Conservation (phyloP, 495 filamentous ascomycete genomes). For the Neurospora sp. region DNA sequence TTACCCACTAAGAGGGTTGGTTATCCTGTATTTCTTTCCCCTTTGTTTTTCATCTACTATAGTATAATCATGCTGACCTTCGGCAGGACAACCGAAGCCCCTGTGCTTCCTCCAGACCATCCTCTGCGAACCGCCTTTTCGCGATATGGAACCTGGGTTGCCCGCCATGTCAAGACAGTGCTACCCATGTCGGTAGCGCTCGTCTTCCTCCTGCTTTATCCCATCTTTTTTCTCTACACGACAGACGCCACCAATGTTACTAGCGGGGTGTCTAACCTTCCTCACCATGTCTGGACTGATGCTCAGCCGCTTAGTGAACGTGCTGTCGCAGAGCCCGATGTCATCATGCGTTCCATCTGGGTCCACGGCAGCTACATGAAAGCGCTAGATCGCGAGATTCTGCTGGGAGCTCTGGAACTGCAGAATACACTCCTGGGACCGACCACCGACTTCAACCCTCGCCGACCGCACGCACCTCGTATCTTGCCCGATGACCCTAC, state of each 20-base stretch:
- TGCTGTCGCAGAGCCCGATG: slow-evolving; percentile 32
- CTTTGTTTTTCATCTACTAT: background rate
- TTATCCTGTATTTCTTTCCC: slow-evolving; percentile 11
- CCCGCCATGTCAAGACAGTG: slow-evolving; percentile 55
- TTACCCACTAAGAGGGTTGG: slow-evolving; percentile 53
- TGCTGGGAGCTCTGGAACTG: slow-evolving; percentile 51
- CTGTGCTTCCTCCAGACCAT: slow-evolving; percentile 46
- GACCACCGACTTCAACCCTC: slow-evolving; percentile 41
- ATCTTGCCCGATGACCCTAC: slow-evolving; percentile 9
- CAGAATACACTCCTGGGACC: slow-evolving; percentile 49
- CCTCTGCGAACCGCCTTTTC: slow-evolving; percentile 51
- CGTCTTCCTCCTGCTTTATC: slow-evolving; percentile 53
- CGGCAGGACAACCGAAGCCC: slow-evolving; percentile 50
- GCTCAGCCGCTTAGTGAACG: slow-evolving; percentile 45
- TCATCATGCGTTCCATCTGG: slow-evolving; percentile 50
- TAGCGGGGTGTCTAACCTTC: slow-evolving; percentile 49
- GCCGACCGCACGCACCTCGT: slow-evolving; percentile 11
- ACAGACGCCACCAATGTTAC: slow-evolving; percentile 48
- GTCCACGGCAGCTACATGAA: slow-evolving; percentile 58
- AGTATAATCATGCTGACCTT: slow-evolving; percentile 2
- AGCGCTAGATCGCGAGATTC: slow-evolving; percentile 49
- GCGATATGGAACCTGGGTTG: slow-evolving; percentile 50
- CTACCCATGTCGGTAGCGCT: slow-evolving; percentile 54
- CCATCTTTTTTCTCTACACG: slow-evolving; percentile 57
- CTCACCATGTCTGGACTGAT: slow-evolving; percentile 69